Percentiles rank a stretch among this genome's conserved stretches.
These are phyloP conservation scores for Hemisphaericaspora xylofermentans DNA, from an alignment of 1,139 yeast genomes.

Conservation along the genomic window DNA sequence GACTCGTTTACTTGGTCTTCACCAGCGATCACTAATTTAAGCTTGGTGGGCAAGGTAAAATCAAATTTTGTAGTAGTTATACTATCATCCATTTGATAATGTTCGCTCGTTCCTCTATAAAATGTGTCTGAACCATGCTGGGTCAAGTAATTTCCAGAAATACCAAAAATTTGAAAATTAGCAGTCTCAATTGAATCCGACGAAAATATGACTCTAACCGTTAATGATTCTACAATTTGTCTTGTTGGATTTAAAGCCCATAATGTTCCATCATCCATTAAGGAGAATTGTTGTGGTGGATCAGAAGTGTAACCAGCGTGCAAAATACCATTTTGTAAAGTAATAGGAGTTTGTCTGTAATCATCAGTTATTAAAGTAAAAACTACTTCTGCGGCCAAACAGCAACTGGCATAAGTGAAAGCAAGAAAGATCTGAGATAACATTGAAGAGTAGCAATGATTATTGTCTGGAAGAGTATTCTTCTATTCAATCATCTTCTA, in stretches of 20 bases:
- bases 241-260: neutral
- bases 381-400: neutral
- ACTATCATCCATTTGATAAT: conserved; percentile 1
- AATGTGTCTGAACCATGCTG: neutral
- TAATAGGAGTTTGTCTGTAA: neutral
- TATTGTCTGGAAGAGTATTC: neutral
- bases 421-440: neutral
- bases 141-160: neutral
- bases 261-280: conserved; percentile 3
- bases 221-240: conserved; percentile 1
- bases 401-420: neutral
- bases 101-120: neutral
- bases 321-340: conserved; percentile 1
- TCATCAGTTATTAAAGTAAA: conserved; percentile 1
- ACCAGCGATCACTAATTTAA: neutral
- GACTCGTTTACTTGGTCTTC: neutral
- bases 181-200: neutral
- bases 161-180: neutral
- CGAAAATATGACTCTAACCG: neutral
- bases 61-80: neutral
- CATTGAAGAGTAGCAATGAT: too few relatives aligned
- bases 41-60: neutral
- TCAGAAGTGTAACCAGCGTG: neutral
- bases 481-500: too few relatives aligned
- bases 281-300: conserved; percentile 1